These are phyloP conservation scores for Ophiorrhiza pumila DNA, from an alignment of 257 asterid species.

Conservation along the genomic window DNA sequence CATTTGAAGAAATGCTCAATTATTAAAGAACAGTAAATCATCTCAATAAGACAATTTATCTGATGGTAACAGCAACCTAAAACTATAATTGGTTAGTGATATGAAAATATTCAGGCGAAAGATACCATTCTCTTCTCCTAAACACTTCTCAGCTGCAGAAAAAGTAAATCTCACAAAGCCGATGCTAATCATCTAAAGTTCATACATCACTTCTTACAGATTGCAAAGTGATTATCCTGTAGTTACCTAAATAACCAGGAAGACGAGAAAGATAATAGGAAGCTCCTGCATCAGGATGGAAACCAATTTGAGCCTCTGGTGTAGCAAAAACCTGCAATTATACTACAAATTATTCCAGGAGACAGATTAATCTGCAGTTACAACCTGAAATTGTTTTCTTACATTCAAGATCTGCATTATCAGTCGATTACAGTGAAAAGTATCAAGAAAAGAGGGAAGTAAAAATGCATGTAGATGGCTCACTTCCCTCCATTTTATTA, in stretches of 20 bases:
- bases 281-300: conserved; percentile 98
- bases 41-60: not conserved
- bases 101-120: not conserved
- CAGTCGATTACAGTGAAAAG: not conserved
- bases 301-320: conserved; percentile 92
- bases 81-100: not conserved
- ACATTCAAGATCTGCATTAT: not conserved
- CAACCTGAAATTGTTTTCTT: not conserved
- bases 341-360: not conserved
- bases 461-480: not conserved
- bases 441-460: not conserved
- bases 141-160: not conserved
- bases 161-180: not conserved
- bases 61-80: not conserved
- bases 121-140: not conserved
- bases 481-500: not conserved
- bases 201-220: not conserved
- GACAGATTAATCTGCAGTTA: not conserved
- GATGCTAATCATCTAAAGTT: not conserved
- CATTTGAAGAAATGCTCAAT: not conserved
- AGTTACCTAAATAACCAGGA: conserved; percentile 90
- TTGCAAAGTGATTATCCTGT: not conserved
- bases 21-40: not conserved
- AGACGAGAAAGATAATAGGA: conserved; percentile 97
- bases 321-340: conserved; percentile 62